phyloP scores from a whole-genome alignment of 495 filamentous ascomycete species.

The Usnea hakonensis region DNA sequence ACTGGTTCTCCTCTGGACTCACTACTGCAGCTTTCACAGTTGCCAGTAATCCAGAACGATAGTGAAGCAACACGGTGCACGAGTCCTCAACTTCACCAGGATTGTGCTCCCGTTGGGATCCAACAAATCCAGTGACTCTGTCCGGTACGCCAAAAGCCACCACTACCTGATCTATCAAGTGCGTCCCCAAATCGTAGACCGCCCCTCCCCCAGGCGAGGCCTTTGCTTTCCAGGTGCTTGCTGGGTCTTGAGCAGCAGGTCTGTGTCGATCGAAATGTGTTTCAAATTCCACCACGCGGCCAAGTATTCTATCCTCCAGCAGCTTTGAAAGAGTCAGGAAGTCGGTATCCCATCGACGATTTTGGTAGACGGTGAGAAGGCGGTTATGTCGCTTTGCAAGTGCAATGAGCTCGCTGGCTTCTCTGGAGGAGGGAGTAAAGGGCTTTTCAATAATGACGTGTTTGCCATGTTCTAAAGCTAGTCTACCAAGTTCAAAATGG shows the following conservation, averaged over 20 bases:
- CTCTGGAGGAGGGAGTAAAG: constrained; percentile 62
- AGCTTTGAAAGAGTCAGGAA: constrained; percentile 58
- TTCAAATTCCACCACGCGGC: constrained; percentile 71
- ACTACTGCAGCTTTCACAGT: constrained; percentile 64
- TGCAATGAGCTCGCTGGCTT: constrained; percentile 62
- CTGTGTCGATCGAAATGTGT: constrained; percentile 80
- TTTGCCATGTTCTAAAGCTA: constrained; percentile 66
- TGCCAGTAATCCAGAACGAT: constrained; percentile 50
- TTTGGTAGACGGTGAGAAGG: constrained; percentile 77
- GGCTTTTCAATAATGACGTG: constrained; percentile 87
- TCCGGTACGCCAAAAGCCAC: constrained; percentile 70
- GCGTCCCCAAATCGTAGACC: constrained; percentile 77
- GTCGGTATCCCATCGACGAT: constrained; percentile 79
- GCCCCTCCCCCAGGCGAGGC: constrained; percentile 60
- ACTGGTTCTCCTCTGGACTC: constrained; percentile 61
- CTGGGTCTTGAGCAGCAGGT: constrained; percentile 34
- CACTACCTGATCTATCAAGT: constrained; percentile 76
- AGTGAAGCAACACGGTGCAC: constrained; percentile 61
- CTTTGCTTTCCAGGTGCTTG: constrained; percentile 65
- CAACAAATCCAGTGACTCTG: constrained; percentile 59
- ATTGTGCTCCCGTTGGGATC: constrained; percentile 53
- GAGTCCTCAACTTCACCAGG: constrained; percentile 57
- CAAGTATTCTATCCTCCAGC: constrained; percentile 33
- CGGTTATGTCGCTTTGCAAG: constrained; percentile 55
- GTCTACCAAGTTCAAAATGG: constrained; percentile 58